Base-by-base conservation (phyloP, 805 yeast genomes). In the Candida coquimbonensis region DNA sequence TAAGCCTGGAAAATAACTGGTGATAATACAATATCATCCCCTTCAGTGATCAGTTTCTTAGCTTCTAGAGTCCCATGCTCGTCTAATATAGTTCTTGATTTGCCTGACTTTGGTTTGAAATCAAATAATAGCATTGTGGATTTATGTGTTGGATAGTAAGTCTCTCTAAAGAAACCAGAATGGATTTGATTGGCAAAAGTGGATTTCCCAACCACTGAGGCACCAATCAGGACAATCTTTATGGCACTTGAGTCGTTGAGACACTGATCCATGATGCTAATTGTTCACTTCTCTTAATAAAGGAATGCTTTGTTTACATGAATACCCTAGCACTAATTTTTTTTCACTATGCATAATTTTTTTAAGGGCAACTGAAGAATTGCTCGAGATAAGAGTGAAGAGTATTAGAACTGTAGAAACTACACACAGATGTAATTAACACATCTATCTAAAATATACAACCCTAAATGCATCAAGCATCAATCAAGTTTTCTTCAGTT, bases 111-210 rank as follows among this genome's bases (percentile, higher is more conserved):
- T 0, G 90, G 80, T 7, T 56, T 60, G 55, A 70, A 84, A 17
- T 77, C 78, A 48, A 81, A 71, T 36, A 83, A 59, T 46, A 79
- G 68, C 25, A 87, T 78, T 5, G 75, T 76, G 47, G 80, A 79
- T 45, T 72, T 75, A 38, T 75, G 68, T 4, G 91, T 85, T 6
- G 93, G 95, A 54, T 85, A 85, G 59, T 85, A 83, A 0, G 84
- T 83, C 48, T 82, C 89, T 42, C 78, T 70, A 45, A 74, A 78
- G 25, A 69, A 67, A 25, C 74, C 73, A 19, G 73, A 63, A 2
- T 72, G 66, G 14, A 80, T 53, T 41, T 74, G 65, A 44, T 78
- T 72, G 12, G 78, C 72, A 35, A 77, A 66, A 0, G 84, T 70
- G 3, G 86, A 75, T 55, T 81, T 81, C 11, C 88, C 88, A 0